A percentile compares a stretch with the other conserved stretches of the same genome.
phyloP scores from a whole-genome alignment of 345 rosid species.

The Cardamine occulta region DNA sequence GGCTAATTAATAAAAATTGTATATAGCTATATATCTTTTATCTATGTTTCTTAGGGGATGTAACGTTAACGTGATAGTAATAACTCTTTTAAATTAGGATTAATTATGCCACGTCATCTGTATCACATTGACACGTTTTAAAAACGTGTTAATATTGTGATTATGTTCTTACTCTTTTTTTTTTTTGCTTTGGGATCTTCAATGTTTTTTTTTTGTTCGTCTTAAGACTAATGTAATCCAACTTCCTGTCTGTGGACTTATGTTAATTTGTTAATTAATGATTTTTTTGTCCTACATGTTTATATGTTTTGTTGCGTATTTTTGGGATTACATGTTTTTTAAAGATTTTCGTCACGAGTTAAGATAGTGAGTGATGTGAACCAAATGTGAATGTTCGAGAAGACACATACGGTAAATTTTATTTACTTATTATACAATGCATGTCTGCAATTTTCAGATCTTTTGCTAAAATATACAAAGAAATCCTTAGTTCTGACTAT shows the following conservation, averaged over 20 bases:
- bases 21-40: not conserved
- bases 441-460: not conserved
- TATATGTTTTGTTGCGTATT: conserved; percentile 13
- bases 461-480: not conserved
- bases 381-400: conserved; percentile 2
- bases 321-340: conserved; percentile 6
- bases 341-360: conserved; percentile 4
- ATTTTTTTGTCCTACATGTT: not conserved
- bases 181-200: not conserved
- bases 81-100: conserved; percentile 1
- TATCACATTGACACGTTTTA: conserved; percentile 1
- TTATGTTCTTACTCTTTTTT: not conserved
- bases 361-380: not conserved
- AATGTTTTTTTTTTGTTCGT: too few relatives aligned
- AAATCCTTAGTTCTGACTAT: not conserved
- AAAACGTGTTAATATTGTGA: conserved; percentile 6
- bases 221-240: not conserved
- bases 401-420: not conserved
- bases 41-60: not conserved
- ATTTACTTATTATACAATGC: not conserved
- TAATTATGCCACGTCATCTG: conserved; percentile 10
- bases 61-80: conserved; percentile 22
- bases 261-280: not conserved
- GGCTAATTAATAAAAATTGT: not conserved
- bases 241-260: too few relatives aligned